phyloP scores from a whole-genome alignment of 1,284 basidiomycete genomes.

The Microbotryum silenes-acaulis region DNA sequence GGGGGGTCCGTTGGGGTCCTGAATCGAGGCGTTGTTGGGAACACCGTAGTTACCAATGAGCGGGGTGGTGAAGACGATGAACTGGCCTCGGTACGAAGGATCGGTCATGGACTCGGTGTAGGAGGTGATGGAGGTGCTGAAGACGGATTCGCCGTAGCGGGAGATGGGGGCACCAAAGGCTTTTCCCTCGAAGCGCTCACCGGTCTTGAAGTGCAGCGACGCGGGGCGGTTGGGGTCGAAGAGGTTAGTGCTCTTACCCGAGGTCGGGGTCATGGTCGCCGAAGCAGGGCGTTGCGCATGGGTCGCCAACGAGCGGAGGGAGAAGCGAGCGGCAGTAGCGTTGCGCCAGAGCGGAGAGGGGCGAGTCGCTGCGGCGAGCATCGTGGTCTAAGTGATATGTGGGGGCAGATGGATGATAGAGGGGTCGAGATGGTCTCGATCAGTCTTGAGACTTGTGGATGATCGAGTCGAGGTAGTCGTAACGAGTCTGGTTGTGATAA shows the following conservation, averaged over 20 bases:
- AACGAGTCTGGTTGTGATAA: neutral
- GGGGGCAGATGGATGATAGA: neutral
- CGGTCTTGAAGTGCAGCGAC: slow-evolving; percentile 83
- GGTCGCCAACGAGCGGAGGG: slow-evolving; percentile 2
- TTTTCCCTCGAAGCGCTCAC: slow-evolving; percentile 79
- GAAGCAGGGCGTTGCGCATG: slow-evolving; percentile 5
- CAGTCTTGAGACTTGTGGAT: slow-evolving; percentile 2
- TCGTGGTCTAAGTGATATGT: neutral
- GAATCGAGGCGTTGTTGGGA: slow-evolving; percentile 56
- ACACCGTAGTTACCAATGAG: slow-evolving; percentile 99
- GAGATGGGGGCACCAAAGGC: slow-evolving; percentile 85
- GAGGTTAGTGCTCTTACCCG: slow-evolving; percentile 21
- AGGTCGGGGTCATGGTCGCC: slow-evolving; percentile 19
- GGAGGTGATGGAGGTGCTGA: slow-evolving; percentile 96
- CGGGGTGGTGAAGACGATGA: slow-evolving; percentile 95
- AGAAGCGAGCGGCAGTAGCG: neutral
- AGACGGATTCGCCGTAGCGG: slow-evolving; percentile 94
- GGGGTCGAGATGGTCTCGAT: neutral
- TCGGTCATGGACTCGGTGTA: slow-evolving; percentile 99
- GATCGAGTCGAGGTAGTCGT: slow-evolving; percentile 7
- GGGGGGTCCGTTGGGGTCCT: slow-evolving; percentile 66
- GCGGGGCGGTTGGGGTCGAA: slow-evolving; percentile 53
- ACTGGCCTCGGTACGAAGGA: slow-evolving; percentile 95
- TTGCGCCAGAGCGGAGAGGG: neutral
- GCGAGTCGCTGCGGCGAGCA: slow-evolving; percentile 3